Conservation (phyloP, 352 stramenopile genomes). For the Achlya hypogyna region DNA sequence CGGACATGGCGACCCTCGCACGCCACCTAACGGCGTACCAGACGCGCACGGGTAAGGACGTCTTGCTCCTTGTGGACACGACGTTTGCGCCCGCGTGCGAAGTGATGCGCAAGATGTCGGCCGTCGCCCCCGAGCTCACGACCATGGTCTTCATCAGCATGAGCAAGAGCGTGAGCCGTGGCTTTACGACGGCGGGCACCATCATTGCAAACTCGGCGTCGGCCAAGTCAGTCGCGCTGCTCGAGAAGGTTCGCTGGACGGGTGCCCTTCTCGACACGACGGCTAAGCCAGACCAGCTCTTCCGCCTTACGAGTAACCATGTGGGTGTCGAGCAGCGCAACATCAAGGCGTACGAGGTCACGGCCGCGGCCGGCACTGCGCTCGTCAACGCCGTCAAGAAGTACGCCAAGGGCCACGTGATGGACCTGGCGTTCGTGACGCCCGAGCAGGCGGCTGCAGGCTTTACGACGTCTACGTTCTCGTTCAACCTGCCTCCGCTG, state of each 20-base stretch:
- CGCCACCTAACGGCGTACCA: conserved; percentile 20
- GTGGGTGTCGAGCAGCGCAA: conserved; percentile 14
- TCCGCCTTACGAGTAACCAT: conserved; percentile 19
- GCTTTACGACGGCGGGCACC: conserved; percentile 16
- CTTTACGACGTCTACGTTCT: conserved; percentile 20
- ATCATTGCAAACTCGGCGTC: conserved; percentile 17
- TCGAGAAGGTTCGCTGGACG: conserved; percentile 12
- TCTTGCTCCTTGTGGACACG: conserved; percentile 24
- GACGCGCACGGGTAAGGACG: conserved; percentile 19
- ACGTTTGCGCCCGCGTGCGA: conserved; percentile 22
- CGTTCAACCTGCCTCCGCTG: conserved; percentile 20
- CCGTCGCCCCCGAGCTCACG: conserved; percentile 11
- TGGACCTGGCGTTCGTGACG: conserved; percentile 19
- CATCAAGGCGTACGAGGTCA: conserved; percentile 14
- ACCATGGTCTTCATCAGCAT: conserved; percentile 21
- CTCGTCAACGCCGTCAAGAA: conserved; percentile 8
- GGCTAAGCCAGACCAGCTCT: conserved; percentile 16
- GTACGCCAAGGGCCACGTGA: conserved; percentile 10
- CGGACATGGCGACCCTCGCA: conserved; percentile 19
- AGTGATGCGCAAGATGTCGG: conserved; percentile 14
- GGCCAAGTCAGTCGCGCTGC: conserved; percentile 1
- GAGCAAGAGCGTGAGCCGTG: conserved; percentile 20
- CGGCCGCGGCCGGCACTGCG: neutral
- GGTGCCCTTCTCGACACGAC: conserved; percentile 16
- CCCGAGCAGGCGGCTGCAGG: conserved; percentile 5